Percentiles rank a stretch among this genome's conserved stretches.
phyloP scores from a whole-genome alignment of 139 green algal species.

The Chlorella sp. region DNA sequence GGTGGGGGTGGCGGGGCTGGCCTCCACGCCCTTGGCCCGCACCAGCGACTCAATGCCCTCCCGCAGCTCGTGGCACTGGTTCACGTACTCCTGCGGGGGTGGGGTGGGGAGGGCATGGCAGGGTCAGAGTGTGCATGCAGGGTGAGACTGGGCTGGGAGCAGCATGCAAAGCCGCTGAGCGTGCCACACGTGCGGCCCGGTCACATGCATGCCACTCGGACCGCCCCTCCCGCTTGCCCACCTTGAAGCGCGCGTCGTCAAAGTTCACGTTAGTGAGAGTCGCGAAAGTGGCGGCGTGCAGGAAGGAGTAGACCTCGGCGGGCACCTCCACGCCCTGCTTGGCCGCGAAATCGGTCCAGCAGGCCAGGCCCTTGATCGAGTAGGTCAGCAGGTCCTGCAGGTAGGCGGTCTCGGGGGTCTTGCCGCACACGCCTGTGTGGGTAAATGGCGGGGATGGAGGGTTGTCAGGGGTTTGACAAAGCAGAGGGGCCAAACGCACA shows the following conservation, averaged over 20 bases:
- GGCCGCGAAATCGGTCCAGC: constrained; percentile 47
- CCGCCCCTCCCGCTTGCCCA: neutral
- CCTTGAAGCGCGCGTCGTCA: constrained; percentile 55
- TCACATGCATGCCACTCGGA: too few species aligned
- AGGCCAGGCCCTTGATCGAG: constrained; percentile 53
- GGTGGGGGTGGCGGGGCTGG: neutral
- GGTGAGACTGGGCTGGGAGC: too few species aligned
- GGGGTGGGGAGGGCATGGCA: too few species aligned
- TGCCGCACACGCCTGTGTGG: constrained; percentile 73
- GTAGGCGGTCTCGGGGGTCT: constrained; percentile 68
- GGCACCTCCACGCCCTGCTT: constrained; percentile 35
- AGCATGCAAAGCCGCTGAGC: too few species aligned
- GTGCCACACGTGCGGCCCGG: too few species aligned
- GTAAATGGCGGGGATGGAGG: neutral
- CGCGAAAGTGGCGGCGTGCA: constrained; percentile 55
- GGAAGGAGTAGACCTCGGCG: constrained; percentile 33
- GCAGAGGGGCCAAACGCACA: neutral
- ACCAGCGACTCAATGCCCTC: constrained; percentile 35
- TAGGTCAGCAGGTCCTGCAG: constrained; percentile 76
- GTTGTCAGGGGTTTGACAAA: too few species aligned
- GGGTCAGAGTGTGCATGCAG: too few species aligned
- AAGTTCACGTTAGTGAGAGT: constrained; percentile 86
- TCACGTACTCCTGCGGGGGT: constrained; percentile 31
- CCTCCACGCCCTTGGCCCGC: constrained; percentile 5
- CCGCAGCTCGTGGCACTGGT: neutral